Conservation (phyloP, 1,139 yeast species). For the Kodamaea derodonti region DNA sequence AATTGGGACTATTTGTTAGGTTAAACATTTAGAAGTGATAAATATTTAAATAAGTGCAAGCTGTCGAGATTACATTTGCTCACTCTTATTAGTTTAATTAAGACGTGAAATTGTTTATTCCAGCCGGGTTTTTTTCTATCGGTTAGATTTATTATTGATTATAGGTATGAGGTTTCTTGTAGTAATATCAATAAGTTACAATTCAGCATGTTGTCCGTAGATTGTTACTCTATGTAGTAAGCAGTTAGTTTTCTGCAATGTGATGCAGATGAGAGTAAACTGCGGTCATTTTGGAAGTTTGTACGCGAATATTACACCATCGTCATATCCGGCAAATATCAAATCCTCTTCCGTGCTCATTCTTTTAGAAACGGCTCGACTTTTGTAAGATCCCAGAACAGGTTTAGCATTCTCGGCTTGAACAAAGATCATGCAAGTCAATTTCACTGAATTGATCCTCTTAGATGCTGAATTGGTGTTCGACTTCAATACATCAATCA, state of each 20-base stretch:
- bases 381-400: constrained; percentile 2
- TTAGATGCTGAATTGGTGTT: constrained; percentile 8
- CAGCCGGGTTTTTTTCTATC: too few relatives aligned
- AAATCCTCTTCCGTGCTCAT: constrained; percentile 10
- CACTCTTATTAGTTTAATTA: not conserved
- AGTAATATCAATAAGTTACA: too few relatives aligned
- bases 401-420: not conserved
- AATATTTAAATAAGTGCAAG: too few relatives aligned
- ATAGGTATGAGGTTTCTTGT: not conserved
- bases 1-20: too few relatives aligned
- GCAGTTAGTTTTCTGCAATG: not conserved
- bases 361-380: constrained; percentile 3
- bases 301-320: constrained; percentile 24
- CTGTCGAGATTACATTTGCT: not conserved
- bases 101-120: not conserved
- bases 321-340: constrained; percentile 36
- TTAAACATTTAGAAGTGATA: too few relatives aligned
- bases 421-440: constrained; percentile 13
- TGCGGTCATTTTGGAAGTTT: constrained; percentile 1
- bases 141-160: not conserved
- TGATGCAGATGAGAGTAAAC: not conserved
- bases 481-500: constrained; percentile 6
- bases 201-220: too few relatives aligned
- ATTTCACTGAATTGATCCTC: constrained; percentile 6
- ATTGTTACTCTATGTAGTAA: too few relatives aligned